Conservation (phyloP, 345 rosid species). For the Mallotus nudiflorus region DNA sequence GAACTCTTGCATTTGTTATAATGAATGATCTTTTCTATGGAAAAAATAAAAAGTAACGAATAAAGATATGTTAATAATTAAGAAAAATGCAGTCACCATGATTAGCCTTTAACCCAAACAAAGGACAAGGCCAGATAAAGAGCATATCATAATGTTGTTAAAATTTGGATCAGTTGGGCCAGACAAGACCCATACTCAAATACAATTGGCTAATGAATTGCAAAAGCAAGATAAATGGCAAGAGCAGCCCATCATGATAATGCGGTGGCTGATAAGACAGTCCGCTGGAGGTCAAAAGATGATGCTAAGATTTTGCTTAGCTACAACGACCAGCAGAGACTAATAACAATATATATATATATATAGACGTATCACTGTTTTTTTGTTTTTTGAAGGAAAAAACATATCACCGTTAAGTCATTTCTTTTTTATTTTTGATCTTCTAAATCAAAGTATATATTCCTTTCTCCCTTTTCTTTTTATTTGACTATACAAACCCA, state of each 20-base stretch:
- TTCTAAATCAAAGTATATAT: slow-evolving; percentile 24
- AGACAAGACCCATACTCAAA: slow-evolving; percentile 19
- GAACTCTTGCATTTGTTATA: too few species aligned
- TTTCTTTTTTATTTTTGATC: slow-evolving; percentile 18
- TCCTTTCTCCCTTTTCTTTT: slow-evolving; percentile 24
- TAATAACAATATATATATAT: background rate
- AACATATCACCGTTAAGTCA: slow-evolving; percentile 11
- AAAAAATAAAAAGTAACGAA: too few species aligned
- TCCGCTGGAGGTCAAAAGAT: slow-evolving; percentile 35
- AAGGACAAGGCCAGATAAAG: slow-evolving; percentile 16
- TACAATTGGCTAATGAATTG: slow-evolving; percentile 34
- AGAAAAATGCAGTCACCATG: background rate
- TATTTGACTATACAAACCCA: slow-evolving; percentile 42
- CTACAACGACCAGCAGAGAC: background rate
- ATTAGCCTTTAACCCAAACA: slow-evolving; percentile 4
- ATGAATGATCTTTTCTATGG: too few species aligned
- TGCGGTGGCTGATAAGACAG: slow-evolving; percentile 28
- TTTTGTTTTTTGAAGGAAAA: too few species aligned
- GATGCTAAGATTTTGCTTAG: slow-evolving; percentile 31
- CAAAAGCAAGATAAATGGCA: slow-evolving; percentile 9
- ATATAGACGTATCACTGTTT: too few species aligned
- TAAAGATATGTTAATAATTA: background rate
- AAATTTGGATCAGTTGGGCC: slow-evolving; percentile 19
- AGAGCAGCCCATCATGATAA: background rate
- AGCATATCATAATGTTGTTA: slow-evolving; percentile 27